A percentile compares a stretch with the other conserved stretches of the same genome.
These are phyloP conservation scores for Suillus alpinus DNA, from an alignment of 768 basidiomycete genomes.

Conservation along the genomic window DNA sequence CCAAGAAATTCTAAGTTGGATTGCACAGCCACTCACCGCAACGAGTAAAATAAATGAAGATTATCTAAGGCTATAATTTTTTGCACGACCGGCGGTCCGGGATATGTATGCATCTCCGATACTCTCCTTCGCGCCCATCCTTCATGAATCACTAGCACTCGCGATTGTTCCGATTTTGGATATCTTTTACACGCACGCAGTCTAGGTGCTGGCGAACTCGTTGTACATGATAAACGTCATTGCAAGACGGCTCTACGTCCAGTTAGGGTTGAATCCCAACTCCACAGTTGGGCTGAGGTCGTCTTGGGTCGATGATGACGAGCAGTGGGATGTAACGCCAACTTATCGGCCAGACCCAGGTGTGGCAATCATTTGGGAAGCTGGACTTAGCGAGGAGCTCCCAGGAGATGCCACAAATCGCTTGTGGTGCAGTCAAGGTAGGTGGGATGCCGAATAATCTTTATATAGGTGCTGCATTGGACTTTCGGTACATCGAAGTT, in stretches of 20 bases:
- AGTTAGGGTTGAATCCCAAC: slow-evolving; percentile 34
- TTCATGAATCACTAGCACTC: slow-evolving; percentile 69
- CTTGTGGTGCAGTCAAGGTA: slow-evolving; percentile 79
- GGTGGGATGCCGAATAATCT: neutral
- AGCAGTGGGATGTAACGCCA: neutral
- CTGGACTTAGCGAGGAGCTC: slow-evolving; percentile 34
- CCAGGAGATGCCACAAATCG: slow-evolving; percentile 79
- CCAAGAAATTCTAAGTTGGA: neutral
- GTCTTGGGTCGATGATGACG: slow-evolving; percentile 49
- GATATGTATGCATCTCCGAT: too few relatives aligned
- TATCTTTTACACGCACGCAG: slow-evolving; percentile 66
- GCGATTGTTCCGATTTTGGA: slow-evolving; percentile 73
- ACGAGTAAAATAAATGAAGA: slow-evolving; percentile 10
- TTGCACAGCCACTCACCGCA: slow-evolving; percentile 15
- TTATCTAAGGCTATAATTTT: slow-evolving; percentile 13
- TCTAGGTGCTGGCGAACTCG: slow-evolving; percentile 65
- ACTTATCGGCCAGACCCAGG: neutral
- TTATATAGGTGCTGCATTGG: slow-evolving; percentile 64
- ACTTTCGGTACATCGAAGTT: slow-evolving; percentile 65
- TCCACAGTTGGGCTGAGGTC: slow-evolving; percentile 22
- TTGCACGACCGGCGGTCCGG: too few relatives aligned
- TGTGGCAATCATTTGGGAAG: slow-evolving; percentile 34
- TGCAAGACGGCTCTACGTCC: slow-evolving; percentile 24
- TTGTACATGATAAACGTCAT: slow-evolving; percentile 43
- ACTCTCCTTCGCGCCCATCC: slow-evolving; percentile 58